These are phyloP conservation scores for Sanghuangporus sanghuang DNA, from an alignment of 1,284 basidiomycete genomes.

Conservation along the genomic window DNA sequence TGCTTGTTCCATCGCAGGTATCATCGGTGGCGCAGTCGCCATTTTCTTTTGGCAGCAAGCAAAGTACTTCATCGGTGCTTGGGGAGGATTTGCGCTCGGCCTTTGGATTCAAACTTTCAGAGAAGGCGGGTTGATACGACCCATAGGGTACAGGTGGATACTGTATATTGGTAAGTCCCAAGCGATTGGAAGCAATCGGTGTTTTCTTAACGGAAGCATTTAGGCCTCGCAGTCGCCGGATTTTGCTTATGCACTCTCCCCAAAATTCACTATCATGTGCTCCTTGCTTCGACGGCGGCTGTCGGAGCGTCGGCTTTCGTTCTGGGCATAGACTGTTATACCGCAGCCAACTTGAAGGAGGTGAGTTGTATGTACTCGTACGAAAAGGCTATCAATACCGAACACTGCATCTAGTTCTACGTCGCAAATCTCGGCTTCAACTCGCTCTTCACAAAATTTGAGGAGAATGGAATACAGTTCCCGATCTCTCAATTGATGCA, in stretches of 20 bases:
- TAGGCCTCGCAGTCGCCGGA: conserved; percentile 35
- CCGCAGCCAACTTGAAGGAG: conserved; percentile 88
- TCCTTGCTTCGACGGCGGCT: conserved; percentile 79
- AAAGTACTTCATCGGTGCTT: conserved; percentile 81
- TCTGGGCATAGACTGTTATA: conserved; percentile 91
- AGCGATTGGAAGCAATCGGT: conserved; percentile 21
- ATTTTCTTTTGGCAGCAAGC: conserved; percentile 90
- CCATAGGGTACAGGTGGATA: conserved; percentile 80
- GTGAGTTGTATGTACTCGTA: conserved; percentile 32
- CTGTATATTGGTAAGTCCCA: conserved; percentile 68
- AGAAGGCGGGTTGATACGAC: conserved; percentile 74
- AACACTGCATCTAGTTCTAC: conserved; percentile 63
- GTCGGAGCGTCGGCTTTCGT: conserved; percentile 93
- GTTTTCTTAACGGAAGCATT: background rate
- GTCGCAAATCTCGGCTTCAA: conserved; percentile 90
- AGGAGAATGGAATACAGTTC: conserved; percentile 63
- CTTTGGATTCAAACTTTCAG: conserved; percentile 86
- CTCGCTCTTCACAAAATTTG: conserved; percentile 72
- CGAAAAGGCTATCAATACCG: conserved; percentile 5
- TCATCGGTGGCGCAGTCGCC: conserved; percentile 78
- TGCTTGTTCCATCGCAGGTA: conserved; percentile 72
- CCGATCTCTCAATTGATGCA: conserved; percentile 88
- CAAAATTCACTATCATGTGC: conserved; percentile 70
- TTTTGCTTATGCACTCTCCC: conserved; percentile 47
- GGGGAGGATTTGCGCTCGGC: conserved; percentile 85